A percentile compares a stretch with the other conserved stretches of the same genome.
These are phyloP conservation scores for Astrocystis sublimbata DNA, from an alignment of 495 filamentous ascomycete species.

Conservation along the genomic window DNA sequence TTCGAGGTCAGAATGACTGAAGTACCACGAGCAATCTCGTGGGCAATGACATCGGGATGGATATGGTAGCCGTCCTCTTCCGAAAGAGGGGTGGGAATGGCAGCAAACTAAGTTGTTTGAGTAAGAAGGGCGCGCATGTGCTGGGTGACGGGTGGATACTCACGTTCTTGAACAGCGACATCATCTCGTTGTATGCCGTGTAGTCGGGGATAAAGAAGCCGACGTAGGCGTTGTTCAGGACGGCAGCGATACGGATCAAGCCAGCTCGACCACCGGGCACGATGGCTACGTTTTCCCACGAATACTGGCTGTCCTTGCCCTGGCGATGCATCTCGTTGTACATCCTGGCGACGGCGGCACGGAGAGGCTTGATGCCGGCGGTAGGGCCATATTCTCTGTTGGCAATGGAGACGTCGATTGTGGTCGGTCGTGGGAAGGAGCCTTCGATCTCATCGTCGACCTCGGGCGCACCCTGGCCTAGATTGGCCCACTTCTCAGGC, in stretches of 20 bases:
- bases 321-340: conserved; percentile 93
- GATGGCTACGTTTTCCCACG: conserved; percentile 99
- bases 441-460: conserved; percentile 91
- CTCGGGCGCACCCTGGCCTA: conserved; percentile 93
- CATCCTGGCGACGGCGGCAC: conserved; percentile 85
- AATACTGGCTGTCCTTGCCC: conserved; percentile 86
- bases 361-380: conserved; percentile 86
- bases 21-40: conserved; percentile 84
- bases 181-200: conserved; percentile 93
- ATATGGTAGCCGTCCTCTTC: conserved; percentile 87
- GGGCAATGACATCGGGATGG: conserved; percentile 85
- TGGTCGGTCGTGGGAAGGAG: conserved; percentile 83
- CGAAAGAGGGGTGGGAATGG: conserved; percentile 82
- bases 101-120: conserved; percentile 69
- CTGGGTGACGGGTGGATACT: conserved; percentile 24
- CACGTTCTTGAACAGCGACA: conserved; percentile 85
- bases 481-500: conserved; percentile 83
- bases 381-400: conserved; percentile 92
- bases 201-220: conserved; percentile 82
- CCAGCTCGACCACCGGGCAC: conserved; percentile 92
- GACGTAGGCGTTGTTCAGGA: conserved; percentile 87
- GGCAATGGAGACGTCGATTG: conserved; percentile 71
- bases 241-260: conserved; percentile 90
- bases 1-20: conserved; percentile 94
- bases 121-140: conserved; percentile 11